These are phyloP conservation scores for Wickerhamomyces sp. DNA, from an alignment of 1,139 yeast genomes.

Conservation along the genomic window DNA sequence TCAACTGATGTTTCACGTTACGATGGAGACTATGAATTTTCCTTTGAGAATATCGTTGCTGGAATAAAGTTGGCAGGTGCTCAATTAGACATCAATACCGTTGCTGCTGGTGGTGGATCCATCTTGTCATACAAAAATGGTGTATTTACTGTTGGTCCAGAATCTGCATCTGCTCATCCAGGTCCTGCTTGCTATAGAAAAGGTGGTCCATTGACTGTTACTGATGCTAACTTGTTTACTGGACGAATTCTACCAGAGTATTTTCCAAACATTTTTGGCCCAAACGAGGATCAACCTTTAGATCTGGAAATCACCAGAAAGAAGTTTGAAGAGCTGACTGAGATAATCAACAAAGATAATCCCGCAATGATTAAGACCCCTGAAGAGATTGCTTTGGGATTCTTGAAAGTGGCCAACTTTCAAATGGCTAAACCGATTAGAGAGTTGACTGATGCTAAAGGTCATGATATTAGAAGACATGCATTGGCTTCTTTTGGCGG, in stretches of 20 bases:
- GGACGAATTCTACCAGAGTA: slow-evolving; percentile 49
- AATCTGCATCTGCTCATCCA: slow-evolving; percentile 55
- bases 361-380: slow-evolving; percentile 29
- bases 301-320: slow-evolving; percentile 37
- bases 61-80: slow-evolving; percentile 55
- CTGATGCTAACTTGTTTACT: slow-evolving; percentile 50
- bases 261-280: slow-evolving; percentile 54
- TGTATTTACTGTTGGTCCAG: slow-evolving; percentile 53
- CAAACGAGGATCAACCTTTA: slow-evolving; percentile 44
- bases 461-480: slow-evolving; percentile 40
- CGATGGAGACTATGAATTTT: slow-evolving; percentile 44
- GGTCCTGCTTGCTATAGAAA: slow-evolving; percentile 58
- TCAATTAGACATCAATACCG: slow-evolving; percentile 51
- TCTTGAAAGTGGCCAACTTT: slow-evolving; percentile 47
- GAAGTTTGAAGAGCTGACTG: slow-evolving; percentile 37
- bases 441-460: slow-evolving; percentile 49
- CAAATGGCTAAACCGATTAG: slow-evolving; percentile 53
- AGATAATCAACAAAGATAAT: slow-evolving; percentile 34
- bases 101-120: slow-evolving; percentile 62
- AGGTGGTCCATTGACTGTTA: slow-evolving; percentile 53
- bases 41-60: slow-evolving; percentile 50
- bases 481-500: slow-evolving; percentile 52
- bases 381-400: slow-evolving; percentile 47
- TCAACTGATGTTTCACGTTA: slow-evolving; percentile 53
- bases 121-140: slow-evolving; percentile 47